Evolutionary conservation across 2,329 filamentous ascomycete species (phyloP).

Genomic region (Rosellinia necatrix): DNA sequence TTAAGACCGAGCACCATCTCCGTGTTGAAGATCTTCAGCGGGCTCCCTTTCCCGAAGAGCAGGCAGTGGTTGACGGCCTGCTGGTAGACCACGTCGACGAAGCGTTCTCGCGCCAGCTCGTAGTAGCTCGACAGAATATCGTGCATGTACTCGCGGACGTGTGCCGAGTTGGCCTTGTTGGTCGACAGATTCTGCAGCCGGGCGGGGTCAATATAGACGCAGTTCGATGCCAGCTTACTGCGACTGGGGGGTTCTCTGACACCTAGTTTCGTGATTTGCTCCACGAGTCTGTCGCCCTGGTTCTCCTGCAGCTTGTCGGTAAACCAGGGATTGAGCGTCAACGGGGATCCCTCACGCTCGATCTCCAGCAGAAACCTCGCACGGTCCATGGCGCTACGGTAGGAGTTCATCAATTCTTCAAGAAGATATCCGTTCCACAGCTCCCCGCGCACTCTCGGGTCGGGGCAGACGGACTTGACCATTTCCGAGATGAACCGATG

Average conservation of each 20-base stretch:
- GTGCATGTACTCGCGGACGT: constrained; percentile 53
- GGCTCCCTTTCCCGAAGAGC: constrained; percentile 53
- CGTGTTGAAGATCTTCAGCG: constrained; percentile 57
- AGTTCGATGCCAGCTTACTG: too few species aligned
- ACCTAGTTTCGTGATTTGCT: constrained; percentile 22
- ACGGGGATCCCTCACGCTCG: constrained; percentile 49
- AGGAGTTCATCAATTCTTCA: constrained; percentile 48
- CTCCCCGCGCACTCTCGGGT: constrained; percentile 45
- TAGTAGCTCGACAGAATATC: constrained; percentile 67
- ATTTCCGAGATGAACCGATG: constrained; percentile 51
- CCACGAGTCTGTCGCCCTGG: constrained; percentile 32
- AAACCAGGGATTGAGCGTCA: constrained; percentile 58
- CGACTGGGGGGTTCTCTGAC: too few species aligned
- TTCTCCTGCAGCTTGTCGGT: constrained; percentile 41
- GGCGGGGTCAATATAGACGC: background rate
- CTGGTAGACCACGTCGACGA: constrained; percentile 65
- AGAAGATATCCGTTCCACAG: constrained; percentile 47
- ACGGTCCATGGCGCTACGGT: constrained; percentile 50
- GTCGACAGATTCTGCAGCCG: constrained; percentile 31
- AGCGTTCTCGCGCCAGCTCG: constrained; percentile 62
- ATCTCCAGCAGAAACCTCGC: constrained; percentile 53
- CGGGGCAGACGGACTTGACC: constrained; percentile 47
- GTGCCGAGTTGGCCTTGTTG: constrained; percentile 39
- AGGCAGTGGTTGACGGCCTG: constrained; percentile 62
- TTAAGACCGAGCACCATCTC: constrained; percentile 54